These are phyloP conservation scores for Phytopythium mirpurense DNA, from an alignment of 352 stramenopile species.

Conservation along the genomic window DNA sequence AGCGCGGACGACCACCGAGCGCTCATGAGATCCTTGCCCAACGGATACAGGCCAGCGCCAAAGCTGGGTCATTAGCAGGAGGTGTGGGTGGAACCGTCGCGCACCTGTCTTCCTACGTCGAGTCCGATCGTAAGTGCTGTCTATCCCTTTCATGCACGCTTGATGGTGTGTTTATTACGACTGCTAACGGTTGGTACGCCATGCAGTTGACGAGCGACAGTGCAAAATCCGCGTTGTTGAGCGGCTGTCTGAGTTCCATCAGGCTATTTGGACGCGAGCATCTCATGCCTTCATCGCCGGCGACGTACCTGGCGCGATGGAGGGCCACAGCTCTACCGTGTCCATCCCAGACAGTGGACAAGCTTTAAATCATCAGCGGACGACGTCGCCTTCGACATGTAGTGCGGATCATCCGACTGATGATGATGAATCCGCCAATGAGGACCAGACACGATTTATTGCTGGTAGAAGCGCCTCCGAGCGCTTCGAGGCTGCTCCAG, in stretches of 20 bases:
- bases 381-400: not conserved
- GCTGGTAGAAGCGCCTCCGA: not conserved
- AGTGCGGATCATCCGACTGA: not conserved
- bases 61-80: not conserved
- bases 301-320: not conserved
- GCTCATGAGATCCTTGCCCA: conserved; percentile 7
- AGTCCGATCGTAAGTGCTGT: conserved; percentile 50
- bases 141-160: not conserved
- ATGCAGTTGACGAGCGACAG: conserved; percentile 82
- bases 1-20: conserved; percentile 44
- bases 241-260: conserved; percentile 75
- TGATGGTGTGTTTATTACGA: not conserved
- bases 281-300: not conserved
- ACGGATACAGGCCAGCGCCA: conserved; percentile 9
- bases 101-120: conserved; percentile 60
- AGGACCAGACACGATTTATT: not conserved
- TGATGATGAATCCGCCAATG: not conserved
- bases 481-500: not conserved
- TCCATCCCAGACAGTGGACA: not conserved
- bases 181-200: conserved; percentile 4
- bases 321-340: not conserved
- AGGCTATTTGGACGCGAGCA: conserved; percentile 57
- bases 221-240: conserved; percentile 88
- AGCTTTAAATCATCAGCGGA: not conserved
- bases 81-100: conserved; percentile 16